A percentile compares a stretch with the other conserved stretches of the same genome.
Conservation (phyloP, 2,329 filamentous ascomycete genomes). For the Albifimbria verrucaria region DNA sequence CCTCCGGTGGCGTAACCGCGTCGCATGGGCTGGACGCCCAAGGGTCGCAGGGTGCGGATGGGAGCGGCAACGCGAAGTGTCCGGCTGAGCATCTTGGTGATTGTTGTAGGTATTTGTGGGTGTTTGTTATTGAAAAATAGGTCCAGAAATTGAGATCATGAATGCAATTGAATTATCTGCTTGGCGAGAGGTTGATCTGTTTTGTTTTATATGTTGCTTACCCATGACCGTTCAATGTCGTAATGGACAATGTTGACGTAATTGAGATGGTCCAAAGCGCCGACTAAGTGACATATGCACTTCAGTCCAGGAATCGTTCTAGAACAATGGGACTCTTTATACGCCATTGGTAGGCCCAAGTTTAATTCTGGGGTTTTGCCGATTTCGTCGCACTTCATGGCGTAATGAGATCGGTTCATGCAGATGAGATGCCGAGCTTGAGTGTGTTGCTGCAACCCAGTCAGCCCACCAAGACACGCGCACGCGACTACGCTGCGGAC, state of each 20-base stretch:
- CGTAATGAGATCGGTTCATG: too few species aligned
- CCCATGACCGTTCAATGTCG: not conserved
- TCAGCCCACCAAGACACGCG: too few species aligned
- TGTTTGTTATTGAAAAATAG: not conserved
- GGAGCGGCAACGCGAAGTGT: not conserved
- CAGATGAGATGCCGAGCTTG: too few species aligned
- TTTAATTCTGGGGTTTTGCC: too few species aligned
- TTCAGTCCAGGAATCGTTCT: too few species aligned
- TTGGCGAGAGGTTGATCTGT: not conserved
- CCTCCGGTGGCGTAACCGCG: slow-evolving; percentile 1
- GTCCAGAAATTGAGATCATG: not conserved
- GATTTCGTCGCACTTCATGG: too few species aligned
- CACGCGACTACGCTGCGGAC: too few species aligned
- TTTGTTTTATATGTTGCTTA: not conserved
- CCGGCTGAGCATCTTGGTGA: not conserved
- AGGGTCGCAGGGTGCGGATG: not conserved
- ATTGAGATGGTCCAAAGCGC: not conserved
- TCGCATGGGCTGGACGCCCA: not conserved
- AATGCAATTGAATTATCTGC: not conserved
- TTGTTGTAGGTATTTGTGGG: not conserved
- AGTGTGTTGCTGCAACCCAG: too few species aligned
- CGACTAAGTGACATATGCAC: too few species aligned
- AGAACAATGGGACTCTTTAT: too few species aligned
- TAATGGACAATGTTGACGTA: not conserved
- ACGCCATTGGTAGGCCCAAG: too few species aligned